Evolutionary conservation across 2,329 filamentous ascomycete species (phyloP), one percentile per base, ranked within the genome.

Genomic region (Paraconiothyrium brasiliense): DNA sequence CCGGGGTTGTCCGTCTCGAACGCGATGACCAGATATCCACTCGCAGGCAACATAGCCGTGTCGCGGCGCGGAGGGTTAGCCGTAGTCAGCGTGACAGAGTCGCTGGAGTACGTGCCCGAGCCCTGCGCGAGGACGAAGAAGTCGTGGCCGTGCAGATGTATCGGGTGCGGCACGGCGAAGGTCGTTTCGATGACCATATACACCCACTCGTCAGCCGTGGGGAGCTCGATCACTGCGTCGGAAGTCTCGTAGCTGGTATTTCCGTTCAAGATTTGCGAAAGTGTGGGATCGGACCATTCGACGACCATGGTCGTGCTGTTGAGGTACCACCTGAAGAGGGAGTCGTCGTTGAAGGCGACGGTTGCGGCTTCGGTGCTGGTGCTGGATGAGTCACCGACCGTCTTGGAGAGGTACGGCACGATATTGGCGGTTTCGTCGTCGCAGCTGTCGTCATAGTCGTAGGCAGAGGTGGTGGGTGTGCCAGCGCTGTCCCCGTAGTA

Each of bases 311-410:
- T 77, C 1, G 75, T 79, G 61, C 75, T 78, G 58, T 77, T 76
- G 10, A 82, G 67, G 47, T 71, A 76, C 80, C 80, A 83, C 13
- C 77, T 75, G 73, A 77, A 80, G 10, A 82, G 65, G 22, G 70
- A 75, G 27, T 79, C 76, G 41, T 52, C 59, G 30, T 71, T 76
- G 58, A 72, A 69, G 0, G 61, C 75, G 4, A 80, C 72, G 3
- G 67, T 63, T 5, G 78, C 73, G 10, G 65, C 67, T 59, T 79
- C 69, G 9, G 71, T 59, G 16, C 63, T 62, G 2, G 68, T 69
- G 11, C 69, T 70, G 2, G 76, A 57, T 10, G 69, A 39, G 1
- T 76, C 37, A 16, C 73, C 70, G 1, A 79, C 80, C 1, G 76
- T 75, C 49, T 81, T 73, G 41, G 67, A 73, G 16, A 75, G 63